Conservation (phyloP, 2,329 filamentous ascomycete species). For the Sarocladium strictum region DNA sequence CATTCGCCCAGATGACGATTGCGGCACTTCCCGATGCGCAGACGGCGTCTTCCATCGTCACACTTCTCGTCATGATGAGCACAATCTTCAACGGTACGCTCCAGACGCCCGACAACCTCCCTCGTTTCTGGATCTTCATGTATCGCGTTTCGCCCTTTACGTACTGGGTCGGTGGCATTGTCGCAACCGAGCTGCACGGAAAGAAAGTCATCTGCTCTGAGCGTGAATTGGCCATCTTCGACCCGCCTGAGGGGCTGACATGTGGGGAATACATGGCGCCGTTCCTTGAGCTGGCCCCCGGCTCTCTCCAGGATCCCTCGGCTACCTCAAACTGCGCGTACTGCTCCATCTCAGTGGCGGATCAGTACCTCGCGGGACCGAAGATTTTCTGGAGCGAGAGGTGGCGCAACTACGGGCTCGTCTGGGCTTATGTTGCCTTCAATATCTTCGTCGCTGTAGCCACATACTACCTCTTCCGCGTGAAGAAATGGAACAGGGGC, state of each 20-base stretch:
- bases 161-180: slow-evolving; percentile 63
- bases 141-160: slow-evolving; percentile 60
- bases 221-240: slow-evolving; percentile 57
- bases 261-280: slow-evolving; percentile 58
- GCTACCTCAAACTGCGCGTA: slow-evolving; percentile 57
- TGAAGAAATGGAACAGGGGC: slow-evolving; percentile 30
- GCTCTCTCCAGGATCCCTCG: slow-evolving; percentile 56
- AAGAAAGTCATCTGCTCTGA: slow-evolving; percentile 45
- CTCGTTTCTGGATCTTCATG: slow-evolving; percentile 75
- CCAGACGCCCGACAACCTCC: slow-evolving; percentile 50
- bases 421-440: slow-evolving; percentile 62
- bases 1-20: slow-evolving; percentile 70
- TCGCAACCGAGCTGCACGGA: slow-evolving; percentile 57
- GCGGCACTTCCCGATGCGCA: slow-evolving; percentile 63
- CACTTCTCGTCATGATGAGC: slow-evolving; percentile 52
- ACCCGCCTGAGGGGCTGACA: slow-evolving; percentile 54
- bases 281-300: slow-evolving; percentile 44
- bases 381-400: slow-evolving; percentile 45
- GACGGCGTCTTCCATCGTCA: slow-evolving; percentile 59
- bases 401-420: slow-evolving; percentile 66
- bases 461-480: slow-evolving; percentile 58
- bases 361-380: slow-evolving; percentile 48
- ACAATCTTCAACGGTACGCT: slow-evolving; percentile 61
- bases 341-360: slow-evolving; percentile 57
- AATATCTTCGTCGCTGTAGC: slow-evolving; percentile 53